Percentiles rank a stretch among this genome's conserved stretches.
Conservation (phyloP, 1,284 basidiomycete species). For the Austropuccinia psidii region DNA sequence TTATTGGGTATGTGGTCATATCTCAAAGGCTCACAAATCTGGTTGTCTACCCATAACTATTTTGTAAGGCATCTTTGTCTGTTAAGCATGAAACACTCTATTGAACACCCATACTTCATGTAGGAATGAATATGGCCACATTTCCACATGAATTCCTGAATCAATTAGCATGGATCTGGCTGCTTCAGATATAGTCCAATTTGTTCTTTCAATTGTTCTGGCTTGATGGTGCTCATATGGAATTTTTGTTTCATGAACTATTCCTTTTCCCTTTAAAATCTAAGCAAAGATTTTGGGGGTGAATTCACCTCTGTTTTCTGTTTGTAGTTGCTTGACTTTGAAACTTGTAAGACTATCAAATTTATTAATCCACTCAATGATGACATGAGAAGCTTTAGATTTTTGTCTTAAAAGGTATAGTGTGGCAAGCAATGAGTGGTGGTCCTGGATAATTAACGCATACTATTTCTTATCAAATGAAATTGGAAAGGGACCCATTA, state of each 20-base stretch:
- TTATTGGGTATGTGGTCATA: no score
- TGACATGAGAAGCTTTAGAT: not conserved
- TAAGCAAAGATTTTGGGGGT: no score
- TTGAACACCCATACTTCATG: not conserved
- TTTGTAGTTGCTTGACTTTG: no score
- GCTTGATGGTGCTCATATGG: slow-evolving; percentile 9
- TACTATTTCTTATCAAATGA: no score
- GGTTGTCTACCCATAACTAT: not conserved
- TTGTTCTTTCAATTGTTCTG: not conserved
- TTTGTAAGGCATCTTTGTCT: not conserved
- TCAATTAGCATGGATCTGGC: not conserved
- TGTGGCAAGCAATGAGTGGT: not conserved
- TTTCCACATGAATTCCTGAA: not conserved
- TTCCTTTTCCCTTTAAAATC: not conserved
- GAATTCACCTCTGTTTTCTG: no score
- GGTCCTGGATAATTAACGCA: not conserved
- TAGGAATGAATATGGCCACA: not conserved
- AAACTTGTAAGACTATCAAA: no score
- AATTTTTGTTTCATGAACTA: not conserved
- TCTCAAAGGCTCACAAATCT: not conserved
- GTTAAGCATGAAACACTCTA: not conserved
- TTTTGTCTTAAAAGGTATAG: not conserved
- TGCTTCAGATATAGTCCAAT: no score
- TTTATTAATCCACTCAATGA: no score
- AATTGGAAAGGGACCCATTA: not conserved